Conservation (phyloP, 257 asterid genomes). For the Leonotis leonurus region DNA sequence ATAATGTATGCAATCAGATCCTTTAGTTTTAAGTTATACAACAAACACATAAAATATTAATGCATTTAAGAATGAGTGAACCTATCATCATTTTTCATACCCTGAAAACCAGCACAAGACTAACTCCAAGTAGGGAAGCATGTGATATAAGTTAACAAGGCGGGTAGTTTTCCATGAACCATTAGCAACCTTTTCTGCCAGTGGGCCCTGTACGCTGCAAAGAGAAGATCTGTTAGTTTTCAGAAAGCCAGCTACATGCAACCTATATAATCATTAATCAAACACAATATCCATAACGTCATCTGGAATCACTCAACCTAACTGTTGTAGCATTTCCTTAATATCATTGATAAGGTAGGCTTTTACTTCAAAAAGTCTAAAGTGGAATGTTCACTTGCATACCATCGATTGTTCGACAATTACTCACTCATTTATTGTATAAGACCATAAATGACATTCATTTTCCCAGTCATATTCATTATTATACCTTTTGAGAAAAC, state of each 20-base stretch:
- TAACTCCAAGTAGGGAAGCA: slow-evolving; percentile 55
- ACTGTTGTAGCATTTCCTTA: not conserved
- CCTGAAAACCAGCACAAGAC: slow-evolving; percentile 39
- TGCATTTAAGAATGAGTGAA: not conserved
- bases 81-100: slow-evolving; percentile 23
- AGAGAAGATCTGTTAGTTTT: not conserved
- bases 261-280: not conserved
- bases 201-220: slow-evolving; percentile 57
- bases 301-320: not conserved
- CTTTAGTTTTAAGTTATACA: not conserved
- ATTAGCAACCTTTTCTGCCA: slow-evolving; percentile 27
- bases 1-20: not conserved
- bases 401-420: not conserved
- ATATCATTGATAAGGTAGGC: not conserved
- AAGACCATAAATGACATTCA: not conserved
- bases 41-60: not conserved
- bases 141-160: slow-evolving; percentile 33
- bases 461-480: not conserved
- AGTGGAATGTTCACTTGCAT: not conserved
- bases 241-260: not conserved
- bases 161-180: slow-evolving; percentile 40
- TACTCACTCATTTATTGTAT: not conserved
- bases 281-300: not conserved
- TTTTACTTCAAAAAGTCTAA: not conserved
- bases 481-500: not conserved